Conservation (phyloP, 768 basidiomycete genomes). For the Pulveroboletus frians region DNA sequence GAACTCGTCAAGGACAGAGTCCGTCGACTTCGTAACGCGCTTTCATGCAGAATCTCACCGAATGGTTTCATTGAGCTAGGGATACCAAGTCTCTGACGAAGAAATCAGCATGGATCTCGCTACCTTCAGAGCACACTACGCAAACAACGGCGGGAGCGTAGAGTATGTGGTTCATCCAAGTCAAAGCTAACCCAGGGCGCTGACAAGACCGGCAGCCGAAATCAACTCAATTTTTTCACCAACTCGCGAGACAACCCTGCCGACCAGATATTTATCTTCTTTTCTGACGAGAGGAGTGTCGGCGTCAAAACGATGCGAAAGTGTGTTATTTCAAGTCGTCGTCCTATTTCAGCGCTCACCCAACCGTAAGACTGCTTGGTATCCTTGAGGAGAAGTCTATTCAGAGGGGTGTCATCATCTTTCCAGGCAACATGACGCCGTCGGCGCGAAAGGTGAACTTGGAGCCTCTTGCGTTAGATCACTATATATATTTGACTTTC, state of each 20-base stretch:
- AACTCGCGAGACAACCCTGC: slow-evolving; percentile 57
- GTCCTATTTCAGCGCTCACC: slow-evolving; percentile 9
- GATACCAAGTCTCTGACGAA: slow-evolving; percentile 89
- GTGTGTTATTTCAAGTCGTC: slow-evolving; percentile 37
- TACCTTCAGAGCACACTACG: slow-evolving; percentile 70
- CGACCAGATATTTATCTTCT: slow-evolving; percentile 90
- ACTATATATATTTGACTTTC: not conserved
- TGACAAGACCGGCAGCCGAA: slow-evolving; percentile 52
- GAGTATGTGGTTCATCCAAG: slow-evolving; percentile 58
- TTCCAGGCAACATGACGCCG: slow-evolving; percentile 94
- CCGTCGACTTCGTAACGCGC: slow-evolving; percentile 13
- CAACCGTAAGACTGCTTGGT: slow-evolving; percentile 59
- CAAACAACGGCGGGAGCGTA: slow-evolving; percentile 65
- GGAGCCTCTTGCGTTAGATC: not conserved
- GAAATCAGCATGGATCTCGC: slow-evolving; percentile 87
- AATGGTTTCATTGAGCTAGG: slow-evolving; percentile 43
- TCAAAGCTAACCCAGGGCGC: slow-evolving; percentile 1
- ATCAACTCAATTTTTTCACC: slow-evolving; percentile 86
- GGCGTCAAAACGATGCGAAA: slow-evolving; percentile 98
- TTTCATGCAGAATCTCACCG: slow-evolving; percentile 16
- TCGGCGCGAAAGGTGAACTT: slow-evolving; percentile 82
- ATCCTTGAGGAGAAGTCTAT: slow-evolving; percentile 92
- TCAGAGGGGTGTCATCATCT: slow-evolving; percentile 89
- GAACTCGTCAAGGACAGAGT: slow-evolving; percentile 96
- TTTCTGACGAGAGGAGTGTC: slow-evolving; percentile 92